A percentile compares a stretch with the other conserved stretches of the same genome.
These are phyloP conservation scores for Musa beccarii DNA, from an alignment of 176 grass and related monocot genomes.

Conservation along the genomic window DNA sequence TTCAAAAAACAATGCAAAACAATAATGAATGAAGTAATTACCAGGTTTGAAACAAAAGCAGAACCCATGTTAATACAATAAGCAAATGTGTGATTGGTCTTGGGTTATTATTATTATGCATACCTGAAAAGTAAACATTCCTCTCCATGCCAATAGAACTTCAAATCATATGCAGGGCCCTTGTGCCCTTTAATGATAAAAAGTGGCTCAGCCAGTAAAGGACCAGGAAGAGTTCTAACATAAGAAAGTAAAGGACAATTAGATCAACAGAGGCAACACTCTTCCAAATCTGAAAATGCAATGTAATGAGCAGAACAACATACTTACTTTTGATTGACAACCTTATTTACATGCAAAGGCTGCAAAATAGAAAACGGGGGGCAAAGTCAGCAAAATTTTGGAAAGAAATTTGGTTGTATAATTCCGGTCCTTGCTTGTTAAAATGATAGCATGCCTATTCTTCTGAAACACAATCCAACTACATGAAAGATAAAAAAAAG, in stretches of 20 bases:
- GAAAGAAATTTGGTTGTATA: neutral
- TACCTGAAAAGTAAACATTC: no score
- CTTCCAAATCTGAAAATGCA: neutral
- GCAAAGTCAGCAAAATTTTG: neutral
- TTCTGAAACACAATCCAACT: neutral
- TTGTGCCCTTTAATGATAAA: constrained; percentile 57
- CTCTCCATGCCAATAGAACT: no score
- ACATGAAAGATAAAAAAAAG: neutral
- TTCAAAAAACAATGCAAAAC: no score
- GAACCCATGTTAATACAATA: neutral
- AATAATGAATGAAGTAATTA: no score
- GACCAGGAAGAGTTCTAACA: neutral
- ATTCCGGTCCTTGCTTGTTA: neutral
- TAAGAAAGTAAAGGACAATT: neutral
- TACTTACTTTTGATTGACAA: neutral
- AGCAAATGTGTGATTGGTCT: no score
- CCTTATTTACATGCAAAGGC: neutral
- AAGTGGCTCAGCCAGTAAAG: constrained; percentile 33
- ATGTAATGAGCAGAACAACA: neutral
- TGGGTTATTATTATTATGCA: no score
- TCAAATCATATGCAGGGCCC: constrained; percentile 35
- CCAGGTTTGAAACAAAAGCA: neutral
- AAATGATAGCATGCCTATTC: neutral
- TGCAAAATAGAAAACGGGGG: neutral
- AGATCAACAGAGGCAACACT: constrained; percentile 1